A percentile compares a stretch with the other conserved stretches of the same genome.
Conservation (phyloP, 2,329 filamentous ascomycete genomes). For the Xylaria sp. region DNA sequence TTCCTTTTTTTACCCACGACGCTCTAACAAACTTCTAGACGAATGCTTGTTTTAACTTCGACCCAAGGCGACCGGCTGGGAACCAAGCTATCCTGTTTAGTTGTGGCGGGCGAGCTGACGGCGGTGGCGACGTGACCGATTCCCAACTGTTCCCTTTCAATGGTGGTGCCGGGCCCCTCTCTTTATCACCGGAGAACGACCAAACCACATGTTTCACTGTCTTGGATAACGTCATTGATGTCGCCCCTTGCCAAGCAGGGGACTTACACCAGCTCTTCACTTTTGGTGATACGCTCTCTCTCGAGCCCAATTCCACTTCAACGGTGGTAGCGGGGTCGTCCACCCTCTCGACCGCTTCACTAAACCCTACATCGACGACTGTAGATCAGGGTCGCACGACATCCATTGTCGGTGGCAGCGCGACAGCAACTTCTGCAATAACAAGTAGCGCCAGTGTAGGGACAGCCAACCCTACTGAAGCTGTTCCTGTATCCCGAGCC, state of each 20-base stretch:
- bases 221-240: conserved; percentile 56
- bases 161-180: conserved; percentile 55
- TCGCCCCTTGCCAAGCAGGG: conserved; percentile 56
- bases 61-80: conserved; percentile 61
- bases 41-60: conserved; percentile 69
- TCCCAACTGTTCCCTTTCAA: conserved; percentile 65
- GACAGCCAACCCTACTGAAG: conserved; percentile 54
- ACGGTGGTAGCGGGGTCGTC: conserved; percentile 4
- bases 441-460: conserved; percentile 22
- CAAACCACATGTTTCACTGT: conserved; percentile 60
- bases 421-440: conserved; percentile 20
- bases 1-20: background rate
- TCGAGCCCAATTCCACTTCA: conserved; percentile 26
- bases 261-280: conserved; percentile 58
- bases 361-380: conserved; percentile 14
- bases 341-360: conserved; percentile 4
- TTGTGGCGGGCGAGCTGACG: conserved; percentile 68
- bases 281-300: conserved; percentile 39
- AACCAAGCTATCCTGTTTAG: conserved; percentile 68
- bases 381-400: conserved; percentile 15
- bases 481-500: conserved; percentile 62
- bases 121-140: conserved; percentile 60
- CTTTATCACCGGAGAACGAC: conserved; percentile 60
- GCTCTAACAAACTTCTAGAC: conserved; percentile 52
- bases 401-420: background rate